A percentile compares a stretch with the other conserved stretches of the same genome.
phyloP scores from a whole-genome alignment of 352 stramenopile genomes.

The Globisporangium apiculatum region DNA sequence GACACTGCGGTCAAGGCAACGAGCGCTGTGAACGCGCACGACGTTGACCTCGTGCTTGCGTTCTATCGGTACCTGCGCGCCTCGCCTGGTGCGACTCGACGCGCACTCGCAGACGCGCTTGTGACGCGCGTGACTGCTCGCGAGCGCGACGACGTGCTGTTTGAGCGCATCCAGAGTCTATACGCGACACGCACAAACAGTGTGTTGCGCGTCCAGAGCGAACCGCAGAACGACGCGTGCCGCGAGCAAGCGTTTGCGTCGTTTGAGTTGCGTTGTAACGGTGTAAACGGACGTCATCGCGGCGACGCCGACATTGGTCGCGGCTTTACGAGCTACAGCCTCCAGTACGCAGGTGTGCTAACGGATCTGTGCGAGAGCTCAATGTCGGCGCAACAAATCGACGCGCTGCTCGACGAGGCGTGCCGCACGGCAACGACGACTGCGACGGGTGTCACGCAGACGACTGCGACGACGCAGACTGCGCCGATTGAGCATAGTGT shows the following conservation, averaged over 20 bases:
- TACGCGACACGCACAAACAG: conserved; percentile 20
- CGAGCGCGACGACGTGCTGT: conserved; percentile 47
- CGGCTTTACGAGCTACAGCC: conserved; percentile 58
- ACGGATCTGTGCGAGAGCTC: conserved; percentile 35
- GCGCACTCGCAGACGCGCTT: conserved; percentile 31
- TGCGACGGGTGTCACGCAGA: neutral
- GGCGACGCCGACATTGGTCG: conserved; percentile 21
- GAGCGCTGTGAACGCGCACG: conserved; percentile 46
- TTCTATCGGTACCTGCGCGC: conserved; percentile 79
- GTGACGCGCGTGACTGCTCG: conserved; percentile 32
- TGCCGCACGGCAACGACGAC: conserved; percentile 8
- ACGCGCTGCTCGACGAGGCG: conserved; percentile 24
- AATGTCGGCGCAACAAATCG: conserved; percentile 17
- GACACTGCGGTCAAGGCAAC: neutral
- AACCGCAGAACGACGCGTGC: conserved; percentile 23
- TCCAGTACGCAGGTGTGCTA: conserved; percentile 51
- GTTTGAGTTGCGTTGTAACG: conserved; percentile 23
- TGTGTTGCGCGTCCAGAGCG: conserved; percentile 20
- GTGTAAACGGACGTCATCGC: conserved; percentile 3
- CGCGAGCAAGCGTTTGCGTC: conserved; percentile 22
- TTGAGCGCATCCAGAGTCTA: conserved; percentile 33
- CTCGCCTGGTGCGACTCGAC: conserved; percentile 23
- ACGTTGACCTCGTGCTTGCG: conserved; percentile 65
- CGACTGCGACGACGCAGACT: neutral
- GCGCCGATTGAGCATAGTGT: neutral